These are phyloP conservation scores for Isoetes engelmannii DNA, from an alignment of 83 land plant genomes.

Conservation along the genomic window DNA sequence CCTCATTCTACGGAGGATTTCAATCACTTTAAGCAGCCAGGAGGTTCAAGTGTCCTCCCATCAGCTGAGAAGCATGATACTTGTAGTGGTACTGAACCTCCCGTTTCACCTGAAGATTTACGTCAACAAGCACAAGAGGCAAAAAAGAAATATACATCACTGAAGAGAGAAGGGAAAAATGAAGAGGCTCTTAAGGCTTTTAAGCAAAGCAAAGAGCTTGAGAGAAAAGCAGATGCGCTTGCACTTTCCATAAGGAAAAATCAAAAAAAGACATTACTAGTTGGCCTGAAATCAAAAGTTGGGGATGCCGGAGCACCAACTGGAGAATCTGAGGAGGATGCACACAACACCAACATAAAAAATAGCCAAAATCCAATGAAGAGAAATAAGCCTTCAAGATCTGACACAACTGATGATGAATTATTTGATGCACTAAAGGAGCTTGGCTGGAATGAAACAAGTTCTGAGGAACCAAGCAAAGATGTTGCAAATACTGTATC, in stretches of 20 bases:
- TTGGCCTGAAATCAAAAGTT: background rate
- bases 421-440: conserved; percentile 61
- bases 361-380: background rate
- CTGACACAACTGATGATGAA: conserved; percentile 34
- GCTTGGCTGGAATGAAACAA: conserved; percentile 86
- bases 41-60: background rate
- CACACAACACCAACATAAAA: background rate
- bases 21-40: background rate
- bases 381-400: background rate
- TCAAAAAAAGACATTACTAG: conserved; percentile 29
- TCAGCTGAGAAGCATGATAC: conserved; percentile 1
- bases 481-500: conserved; percentile 3
- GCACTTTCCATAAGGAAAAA: conserved; percentile 53
- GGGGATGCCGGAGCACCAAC: conserved; percentile 7
- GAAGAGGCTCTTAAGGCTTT: conserved; percentile 83
- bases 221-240: conserved; percentile 75
- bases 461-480: conserved; percentile 44
- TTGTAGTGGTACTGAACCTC: background rate
- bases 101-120: conserved; percentile 61
- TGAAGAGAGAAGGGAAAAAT: conserved; percentile 79
- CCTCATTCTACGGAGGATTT: no score
- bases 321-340: background rate
- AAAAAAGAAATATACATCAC: conserved; percentile 51
- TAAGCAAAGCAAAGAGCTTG: conserved; percentile 88
- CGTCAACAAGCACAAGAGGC: conserved; percentile 74